These are phyloP conservation scores for Erodium maritimum DNA, from an alignment of 345 rosid species.

Conservation along the genomic window DNA sequence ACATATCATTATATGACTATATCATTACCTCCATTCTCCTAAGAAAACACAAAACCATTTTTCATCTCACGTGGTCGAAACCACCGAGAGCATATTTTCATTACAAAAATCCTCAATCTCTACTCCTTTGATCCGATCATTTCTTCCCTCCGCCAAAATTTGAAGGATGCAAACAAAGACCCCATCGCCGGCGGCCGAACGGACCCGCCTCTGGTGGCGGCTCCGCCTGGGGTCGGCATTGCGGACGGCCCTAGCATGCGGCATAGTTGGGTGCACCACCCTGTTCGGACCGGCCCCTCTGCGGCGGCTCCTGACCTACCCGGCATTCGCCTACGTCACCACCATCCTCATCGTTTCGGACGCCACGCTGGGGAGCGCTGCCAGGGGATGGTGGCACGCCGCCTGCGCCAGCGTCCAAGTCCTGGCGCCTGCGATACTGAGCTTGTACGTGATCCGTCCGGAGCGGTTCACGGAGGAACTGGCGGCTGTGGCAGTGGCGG, in stretches of 20 bases:
- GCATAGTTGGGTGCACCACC: conserved; percentile 49
- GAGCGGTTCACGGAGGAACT: conserved; percentile 24
- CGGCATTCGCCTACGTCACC: conserved; percentile 66
- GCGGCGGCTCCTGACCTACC: conserved; percentile 24
- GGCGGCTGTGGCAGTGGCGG: conserved; percentile 44
- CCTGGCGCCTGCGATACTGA: conserved; percentile 21
- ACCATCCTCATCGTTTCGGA: conserved; percentile 57
- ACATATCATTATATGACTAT: no score
- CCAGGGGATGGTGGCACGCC: conserved; percentile 44
- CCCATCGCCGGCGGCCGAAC: no score
- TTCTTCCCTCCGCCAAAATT: no score
- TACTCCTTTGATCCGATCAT: no score
- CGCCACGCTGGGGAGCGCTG: conserved; percentile 50
- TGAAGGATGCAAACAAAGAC: no score
- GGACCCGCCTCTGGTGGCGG: conserved; percentile 11
- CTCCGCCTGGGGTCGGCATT: conserved; percentile 34
- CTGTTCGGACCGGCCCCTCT: conserved; percentile 35
- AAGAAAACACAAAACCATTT: no score
- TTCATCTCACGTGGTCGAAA: no score
- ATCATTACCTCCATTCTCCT: no score
- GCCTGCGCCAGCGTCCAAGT: conserved; percentile 43
- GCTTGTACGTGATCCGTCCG: conserved; percentile 36
- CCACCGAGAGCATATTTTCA: no score
- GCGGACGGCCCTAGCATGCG: conserved; percentile 58
- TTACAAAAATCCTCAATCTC: no score